Base-by-base conservation (phyloP, 2,329 filamentous ascomycete genomes). In the Dactylellina leptospora region DNA sequence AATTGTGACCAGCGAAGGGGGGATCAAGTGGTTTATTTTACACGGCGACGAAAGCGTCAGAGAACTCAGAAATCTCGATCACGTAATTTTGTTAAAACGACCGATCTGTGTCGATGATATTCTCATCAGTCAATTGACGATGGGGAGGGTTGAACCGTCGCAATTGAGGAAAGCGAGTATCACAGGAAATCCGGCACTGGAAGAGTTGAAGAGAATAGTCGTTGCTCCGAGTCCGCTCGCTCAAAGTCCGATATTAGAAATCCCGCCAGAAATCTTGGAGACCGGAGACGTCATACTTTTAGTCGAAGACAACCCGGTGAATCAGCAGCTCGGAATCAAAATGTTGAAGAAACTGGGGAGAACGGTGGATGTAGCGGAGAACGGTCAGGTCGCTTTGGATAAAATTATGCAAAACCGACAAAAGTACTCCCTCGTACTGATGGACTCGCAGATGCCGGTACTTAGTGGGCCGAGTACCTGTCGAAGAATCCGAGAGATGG, bases 371-470 rank as follows among this genome's bases (percentile, higher is more conserved):
- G 69, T 73, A 44, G 69, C 69, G 1, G 69, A 73, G 30, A 73
- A 73, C 42, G 69, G 69, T 13, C 50, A 55, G 27, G 61, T 73
- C 25, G 69, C 69, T 1, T n/a, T 73, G 10, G 54, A 66, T 2
- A 73, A 66, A 36, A 66, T 73, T 13, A 61, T 55, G 42, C 11
- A 55, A 13, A 61, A 66, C 11, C 45, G 61, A 30, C 40, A 42
- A 13, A 54, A 68, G 33, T 73, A 73, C 27, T 50, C 54, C 1
- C 69, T 73, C 42, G 62, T 73, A 4, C 42, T 73, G 10, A 73
- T 73, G 69, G 69, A 73, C 45, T 68, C 69, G 13, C 69, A 73
- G 55, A 73, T 73, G 69, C 69, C 69, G 23, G 61, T 73, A 23
- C 50, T 73, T 1, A 62, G 56, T n/a, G 69, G 69, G 18, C 62